A percentile compares a stretch with the other conserved stretches of the same genome.
Conservation (phyloP, 148 eudicot genomes). For the Mesembryanthemum crystallinum region DNA sequence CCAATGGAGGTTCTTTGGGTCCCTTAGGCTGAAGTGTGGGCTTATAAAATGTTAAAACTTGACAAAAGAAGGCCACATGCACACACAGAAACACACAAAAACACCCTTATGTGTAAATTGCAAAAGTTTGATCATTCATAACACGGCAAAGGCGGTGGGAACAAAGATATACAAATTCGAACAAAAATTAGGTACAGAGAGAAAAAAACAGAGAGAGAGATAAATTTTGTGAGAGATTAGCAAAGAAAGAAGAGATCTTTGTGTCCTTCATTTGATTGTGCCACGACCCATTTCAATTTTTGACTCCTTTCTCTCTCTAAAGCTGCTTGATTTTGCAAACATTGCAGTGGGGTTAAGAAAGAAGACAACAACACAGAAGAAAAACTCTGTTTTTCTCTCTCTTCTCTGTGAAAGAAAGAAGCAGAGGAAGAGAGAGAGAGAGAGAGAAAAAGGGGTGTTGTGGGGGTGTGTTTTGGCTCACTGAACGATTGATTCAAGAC, state of each 20-base stretch:
- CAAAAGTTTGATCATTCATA: conserved; percentile 23
- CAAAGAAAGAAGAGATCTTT: conserved; percentile 13
- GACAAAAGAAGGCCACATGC: conserved; percentile 28
- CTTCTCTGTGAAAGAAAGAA: not conserved
- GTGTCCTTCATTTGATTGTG: not conserved
- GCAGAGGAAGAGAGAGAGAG: not conserved
- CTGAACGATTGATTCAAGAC: conserved; percentile 36
- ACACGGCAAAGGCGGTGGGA: conserved; percentile 33
- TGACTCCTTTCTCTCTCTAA: not conserved
- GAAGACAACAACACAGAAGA: not conserved
- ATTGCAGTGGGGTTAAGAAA: not conserved
- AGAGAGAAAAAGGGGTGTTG: not conserved
- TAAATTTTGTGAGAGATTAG: not conserved
- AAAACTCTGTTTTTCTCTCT: conserved; percentile 10
- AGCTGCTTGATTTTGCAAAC: not conserved
- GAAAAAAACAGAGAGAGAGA: not conserved
- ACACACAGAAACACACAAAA: conserved; percentile 17
- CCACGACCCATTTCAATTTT: not conserved
- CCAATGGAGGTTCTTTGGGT: not conserved
- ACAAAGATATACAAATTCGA: conserved; percentile 5
- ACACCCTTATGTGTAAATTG: conserved; percentile 3
- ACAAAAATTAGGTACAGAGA: conserved; percentile 14
- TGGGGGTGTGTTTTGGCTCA: conserved; percentile 28
- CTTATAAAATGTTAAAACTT: not conserved
- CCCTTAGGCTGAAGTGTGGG: not conserved